These are phyloP conservation scores for Ensete glaucum DNA, from an alignment of 176 grass and related monocot genomes.

Conservation along the genomic window DNA sequence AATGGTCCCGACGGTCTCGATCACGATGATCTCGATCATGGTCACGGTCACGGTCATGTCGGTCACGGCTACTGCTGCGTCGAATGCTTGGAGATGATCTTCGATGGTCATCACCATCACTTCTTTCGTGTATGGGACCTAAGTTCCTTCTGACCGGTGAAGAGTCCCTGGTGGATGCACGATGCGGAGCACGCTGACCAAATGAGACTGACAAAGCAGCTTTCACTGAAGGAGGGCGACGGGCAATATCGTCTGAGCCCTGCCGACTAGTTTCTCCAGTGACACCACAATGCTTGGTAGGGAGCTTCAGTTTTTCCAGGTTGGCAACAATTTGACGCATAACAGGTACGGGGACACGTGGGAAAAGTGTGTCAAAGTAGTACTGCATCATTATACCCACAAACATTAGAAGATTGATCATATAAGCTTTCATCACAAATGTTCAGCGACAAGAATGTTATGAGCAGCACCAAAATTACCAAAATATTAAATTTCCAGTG, in stretches of 20 bases:
- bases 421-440: too few species aligned
- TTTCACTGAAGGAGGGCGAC: constrained; percentile 88
- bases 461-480: too few species aligned
- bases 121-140: constrained; percentile 17
- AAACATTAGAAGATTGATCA: background rate
- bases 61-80: constrained; percentile 28
- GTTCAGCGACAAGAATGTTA: too few species aligned
- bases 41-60: constrained; percentile 20
- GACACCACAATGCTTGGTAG: constrained; percentile 65
- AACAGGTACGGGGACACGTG: constrained; percentile 65
- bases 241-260: constrained; percentile 79
- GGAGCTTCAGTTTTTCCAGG: constrained; percentile 84
- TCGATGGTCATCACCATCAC: constrained; percentile 26
- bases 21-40: constrained; percentile 24
- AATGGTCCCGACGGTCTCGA: constrained; percentile 6
- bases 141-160: constrained; percentile 71
- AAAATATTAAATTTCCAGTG: too few species aligned
- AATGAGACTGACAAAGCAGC: constrained; percentile 93
- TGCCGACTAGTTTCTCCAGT: constrained; percentile 83
- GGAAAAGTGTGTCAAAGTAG: constrained; percentile 92
- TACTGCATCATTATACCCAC: constrained; percentile 47
- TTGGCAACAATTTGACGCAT: constrained; percentile 59
- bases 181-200: constrained; percentile 89
- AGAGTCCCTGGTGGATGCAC: constrained; percentile 88
- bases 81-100: constrained; percentile 34